Evolutionary conservation across 352 stramenopile genomes (phyloP).

Genomic region (Phytopythium montanum): DNA sequence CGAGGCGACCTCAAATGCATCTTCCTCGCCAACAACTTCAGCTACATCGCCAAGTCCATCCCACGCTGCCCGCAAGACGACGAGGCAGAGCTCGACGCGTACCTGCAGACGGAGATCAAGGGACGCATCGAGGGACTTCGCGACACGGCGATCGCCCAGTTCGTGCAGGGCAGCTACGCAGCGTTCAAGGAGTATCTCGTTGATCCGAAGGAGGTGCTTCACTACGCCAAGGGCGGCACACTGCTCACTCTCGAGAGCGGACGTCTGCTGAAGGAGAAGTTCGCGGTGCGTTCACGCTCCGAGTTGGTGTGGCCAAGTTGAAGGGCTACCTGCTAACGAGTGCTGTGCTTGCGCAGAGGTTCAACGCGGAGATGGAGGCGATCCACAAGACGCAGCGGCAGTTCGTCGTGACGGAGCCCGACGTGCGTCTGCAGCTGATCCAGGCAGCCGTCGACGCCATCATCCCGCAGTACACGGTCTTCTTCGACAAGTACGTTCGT

Average conservation of each 20-base stretch:
- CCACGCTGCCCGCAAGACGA: conserved; percentile 31
- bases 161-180: conserved; percentile 77
- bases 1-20: conserved; percentile 64
- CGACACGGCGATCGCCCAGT: conserved; percentile 77
- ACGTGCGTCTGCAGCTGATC: conserved; percentile 83
- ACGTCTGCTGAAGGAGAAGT: conserved; percentile 91
- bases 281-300: conserved; percentile 43
- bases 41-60: conserved; percentile 86
- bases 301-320: background rate
- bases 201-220: conserved; percentile 83
- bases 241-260: conserved; percentile 90
- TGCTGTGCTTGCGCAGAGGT: conserved; percentile 32
- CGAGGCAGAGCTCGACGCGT: conserved; percentile 43
- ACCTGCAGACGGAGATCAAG: conserved; percentile 67
- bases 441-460: conserved; percentile 82
- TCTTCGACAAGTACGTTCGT: conserved; percentile 86
- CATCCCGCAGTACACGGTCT: conserved; percentile 85
- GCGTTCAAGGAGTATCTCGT: conserved; percentile 58
- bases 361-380: conserved; percentile 70
- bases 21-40: conserved; percentile 95
- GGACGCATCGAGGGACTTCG: conserved; percentile 82
- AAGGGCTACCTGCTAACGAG: background rate
- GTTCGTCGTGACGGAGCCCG: conserved; percentile 85
- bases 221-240: conserved; percentile 80
- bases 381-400: conserved; percentile 60